Evolutionary conservation across 2,329 filamentous ascomycete species (phyloP), one percentile per base, ranked within the genome.

Genomic region (Neopestalotiopsis sp.): DNA sequence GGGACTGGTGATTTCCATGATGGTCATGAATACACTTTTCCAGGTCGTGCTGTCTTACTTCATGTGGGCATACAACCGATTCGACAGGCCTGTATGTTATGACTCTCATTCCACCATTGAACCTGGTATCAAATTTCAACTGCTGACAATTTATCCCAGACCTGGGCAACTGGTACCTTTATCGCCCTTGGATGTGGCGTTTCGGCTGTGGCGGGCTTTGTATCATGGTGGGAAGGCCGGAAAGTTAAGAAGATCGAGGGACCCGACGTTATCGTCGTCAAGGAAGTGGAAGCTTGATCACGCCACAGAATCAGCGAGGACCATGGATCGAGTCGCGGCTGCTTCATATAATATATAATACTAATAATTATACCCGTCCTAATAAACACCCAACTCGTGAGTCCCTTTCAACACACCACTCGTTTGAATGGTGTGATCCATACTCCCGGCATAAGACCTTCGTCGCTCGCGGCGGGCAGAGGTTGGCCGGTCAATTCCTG

Each of bases 61-160:
- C 81, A 97, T 97, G 94, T 97, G 93, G 92, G 90, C 88, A 1
- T 84, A 92, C 80, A 92, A 93, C 75, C 84, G 92, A 24, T 90
- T 90, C 74, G 81, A 91, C 28, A 85, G 94, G 20, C 93, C 94
- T 0, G 73, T 74, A 68, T 69, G 73, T 73, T 2, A n/a, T 61
- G 2, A 3, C 10, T n/a, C 24, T 28, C 30, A 10, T 6, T 59
- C 24, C 4, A 12, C 5, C 30, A 20, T 7, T 45, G 4, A 14
- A 20, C 4, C 38, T 64, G 13, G 20, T n/a, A 28, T n/a, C 60
- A 57, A 13, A 6, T 34, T 12, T n/a, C n/a, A 32, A 12, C 4
- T 40, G 28, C 42, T 57, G 38, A 52, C 20, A 28, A 9, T 12
- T 34, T 34, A 3, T 9, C 20, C 14, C 49, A 66, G 61, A 87